phyloP scores from a whole-genome alignment of 2,329 filamentous ascomycete species.

The Paecilomyces fulvus region DNA sequence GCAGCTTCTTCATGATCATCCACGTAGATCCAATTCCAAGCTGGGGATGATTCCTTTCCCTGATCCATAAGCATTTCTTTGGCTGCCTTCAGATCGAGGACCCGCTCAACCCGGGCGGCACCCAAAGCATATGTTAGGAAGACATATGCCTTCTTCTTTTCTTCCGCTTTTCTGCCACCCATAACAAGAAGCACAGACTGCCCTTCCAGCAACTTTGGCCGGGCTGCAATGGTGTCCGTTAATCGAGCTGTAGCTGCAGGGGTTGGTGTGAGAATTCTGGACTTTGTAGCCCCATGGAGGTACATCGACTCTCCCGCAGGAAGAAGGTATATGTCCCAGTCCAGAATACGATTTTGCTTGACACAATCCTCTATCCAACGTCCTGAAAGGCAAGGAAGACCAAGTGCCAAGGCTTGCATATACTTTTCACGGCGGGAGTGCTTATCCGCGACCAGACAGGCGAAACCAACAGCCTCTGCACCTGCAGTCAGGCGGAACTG shows the following conservation, averaged over 20 bases:
- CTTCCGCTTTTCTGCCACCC: conserved; percentile 52
- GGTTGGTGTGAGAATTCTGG: conserved; percentile 58
- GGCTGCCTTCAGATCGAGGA: conserved; percentile 58
- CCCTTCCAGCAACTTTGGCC: conserved; percentile 56
- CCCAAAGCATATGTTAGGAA: conserved; percentile 76
- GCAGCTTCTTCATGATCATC: conserved; percentile 55
- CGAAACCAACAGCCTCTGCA: conserved; percentile 58
- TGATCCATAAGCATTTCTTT: conserved; percentile 48
- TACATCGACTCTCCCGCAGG: conserved; percentile 73
- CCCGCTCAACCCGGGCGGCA: conserved; percentile 57
- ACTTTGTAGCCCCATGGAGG: conserved; percentile 68
- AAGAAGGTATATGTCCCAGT: conserved; percentile 75
- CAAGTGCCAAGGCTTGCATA: conserved; percentile 86
- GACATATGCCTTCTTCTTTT: conserved; percentile 62
- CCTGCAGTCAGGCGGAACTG: conserved; percentile 47
- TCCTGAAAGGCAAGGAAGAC: conserved; percentile 73
- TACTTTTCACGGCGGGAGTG: conserved; percentile 86
- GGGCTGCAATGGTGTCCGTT: conserved; percentile 46
- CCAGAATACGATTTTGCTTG: conserved; percentile 50
- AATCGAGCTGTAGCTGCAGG: conserved; percentile 50
- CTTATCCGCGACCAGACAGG: conserved; percentile 74
- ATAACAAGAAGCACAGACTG: conserved; percentile 66
- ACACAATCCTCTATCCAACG: conserved; percentile 75
- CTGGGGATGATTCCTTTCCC: conserved; percentile 31
- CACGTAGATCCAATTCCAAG: conserved; percentile 73